A percentile compares a stretch with the other conserved stretches of the same genome.
Conservation (phyloP, 2,329 filamentous ascomycete species). For the Penicillium aurantiogriseum region DNA sequence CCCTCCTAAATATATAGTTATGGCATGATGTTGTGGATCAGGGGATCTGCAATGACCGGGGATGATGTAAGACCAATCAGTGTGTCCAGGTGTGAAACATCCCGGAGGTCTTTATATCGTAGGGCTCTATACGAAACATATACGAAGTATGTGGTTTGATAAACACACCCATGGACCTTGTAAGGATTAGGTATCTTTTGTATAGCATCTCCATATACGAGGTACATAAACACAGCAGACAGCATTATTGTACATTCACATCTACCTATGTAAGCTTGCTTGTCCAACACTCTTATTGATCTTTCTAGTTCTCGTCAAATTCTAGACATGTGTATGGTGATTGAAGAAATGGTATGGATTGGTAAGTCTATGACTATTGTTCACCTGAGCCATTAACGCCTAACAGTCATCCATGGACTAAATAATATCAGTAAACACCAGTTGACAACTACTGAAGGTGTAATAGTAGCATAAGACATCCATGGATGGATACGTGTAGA, state of each 20-base stretch:
- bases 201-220: neutral
- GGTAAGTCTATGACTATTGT: no score
- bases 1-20: neutral
- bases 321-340: neutral
- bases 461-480: neutral
- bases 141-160: neutral
- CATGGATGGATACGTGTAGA: no score
- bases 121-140: neutral
- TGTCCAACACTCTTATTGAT: neutral
- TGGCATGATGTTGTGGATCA: constrained; percentile 5
- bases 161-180: no score
- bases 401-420: no score
- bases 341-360: no score
- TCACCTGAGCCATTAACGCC: no score
- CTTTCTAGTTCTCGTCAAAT: neutral
- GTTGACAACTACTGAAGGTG: neutral
- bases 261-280: neutral
- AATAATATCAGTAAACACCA: no score
- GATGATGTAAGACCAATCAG: neutral
- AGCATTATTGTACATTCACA: neutral
- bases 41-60: neutral
- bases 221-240: neutral
- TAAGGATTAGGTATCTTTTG: neutral
- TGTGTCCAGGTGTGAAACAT: neutral
- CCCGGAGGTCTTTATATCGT: neutral